Percentiles rank a stretch among this genome's conserved stretches.
phyloP scores from a whole-genome alignment of 2,329 filamentous ascomycete genomes.

The Aureobasidium lini region DNA sequence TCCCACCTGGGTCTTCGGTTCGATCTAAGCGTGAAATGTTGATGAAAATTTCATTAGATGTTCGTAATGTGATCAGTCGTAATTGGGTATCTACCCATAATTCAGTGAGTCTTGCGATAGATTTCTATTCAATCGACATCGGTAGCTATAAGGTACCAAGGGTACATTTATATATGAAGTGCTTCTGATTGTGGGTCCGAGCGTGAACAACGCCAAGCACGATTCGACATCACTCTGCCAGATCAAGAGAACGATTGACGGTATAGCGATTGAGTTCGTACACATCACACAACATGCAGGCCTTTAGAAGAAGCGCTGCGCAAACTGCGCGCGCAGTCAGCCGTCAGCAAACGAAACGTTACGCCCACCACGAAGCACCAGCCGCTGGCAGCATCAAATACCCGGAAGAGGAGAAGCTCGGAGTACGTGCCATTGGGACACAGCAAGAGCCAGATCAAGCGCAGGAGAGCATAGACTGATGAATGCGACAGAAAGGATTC shows the following conservation, averaged over 20 bases:
- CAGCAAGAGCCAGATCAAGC: no score
- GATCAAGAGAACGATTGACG: conserved; percentile 1
- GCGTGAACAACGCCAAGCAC: conserved; percentile 1
- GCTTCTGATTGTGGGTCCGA: conserved; percentile 1
- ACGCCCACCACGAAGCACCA: conserved; percentile 29
- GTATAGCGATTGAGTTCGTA: background rate
- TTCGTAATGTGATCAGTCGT: no score
- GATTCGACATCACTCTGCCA: conserved; percentile 1
- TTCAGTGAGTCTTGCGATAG: background rate
- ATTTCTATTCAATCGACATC: background rate
- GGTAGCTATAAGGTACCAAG: background rate
- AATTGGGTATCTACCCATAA: no score
- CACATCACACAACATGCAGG: conserved; percentile 33
- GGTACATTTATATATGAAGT: background rate
- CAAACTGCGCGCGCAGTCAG: conserved; percentile 29
- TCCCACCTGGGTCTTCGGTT: no score
- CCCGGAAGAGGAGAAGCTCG: conserved; percentile 42
- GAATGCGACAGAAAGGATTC: conserved; percentile 36
- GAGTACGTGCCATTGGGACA: conserved; percentile 36
- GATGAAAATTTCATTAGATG: no score
- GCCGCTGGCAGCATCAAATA: conserved; percentile 25
- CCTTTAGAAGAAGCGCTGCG: conserved; percentile 38
- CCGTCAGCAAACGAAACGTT: conserved; percentile 34
- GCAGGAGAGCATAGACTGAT: background rate
- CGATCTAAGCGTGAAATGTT: no score